Evolutionary conservation across 169 alveolate species (phyloP).

Genomic region (Plasmodium ovale): DNA sequence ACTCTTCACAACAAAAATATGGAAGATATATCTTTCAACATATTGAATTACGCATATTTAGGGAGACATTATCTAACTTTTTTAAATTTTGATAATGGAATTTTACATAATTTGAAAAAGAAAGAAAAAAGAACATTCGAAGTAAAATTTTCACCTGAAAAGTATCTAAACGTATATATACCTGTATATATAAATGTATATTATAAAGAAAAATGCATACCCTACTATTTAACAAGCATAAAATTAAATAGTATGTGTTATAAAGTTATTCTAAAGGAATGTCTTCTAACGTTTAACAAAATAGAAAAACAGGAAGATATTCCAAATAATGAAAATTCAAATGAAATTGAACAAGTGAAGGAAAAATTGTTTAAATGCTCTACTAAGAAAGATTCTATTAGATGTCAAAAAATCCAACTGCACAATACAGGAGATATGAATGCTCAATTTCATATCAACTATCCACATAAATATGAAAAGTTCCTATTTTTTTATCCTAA

Average conservation of each 20-base stretch:
- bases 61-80: conserved; percentile 30
- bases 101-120: conserved; percentile 37
- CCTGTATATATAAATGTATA: conserved; percentile 56
- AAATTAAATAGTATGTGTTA: conserved; percentile 58
- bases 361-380: conserved; percentile 37
- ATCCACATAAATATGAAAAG: conserved; percentile 39
- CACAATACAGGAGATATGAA: conserved; percentile 75
- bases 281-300: conserved; percentile 40
- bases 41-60: conserved; percentile 36
- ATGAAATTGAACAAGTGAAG: conserved; percentile 37
- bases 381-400: conserved; percentile 22
- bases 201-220: conserved; percentile 18
- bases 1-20: conserved; percentile 43
- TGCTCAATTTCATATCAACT: conserved; percentile 50
- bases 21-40: conserved; percentile 64
- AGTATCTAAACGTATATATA: conserved; percentile 35
- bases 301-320: neutral
- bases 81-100: conserved; percentile 51
- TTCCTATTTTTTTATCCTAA: conserved; percentile 62
- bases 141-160: conserved; percentile 54
- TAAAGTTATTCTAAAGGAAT: conserved; percentile 53
- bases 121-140: conserved; percentile 71
- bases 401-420: conserved; percentile 33
- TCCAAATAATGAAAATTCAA: neutral
- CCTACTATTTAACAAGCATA: conserved; percentile 48